Conservation (phyloP, 1,284 basidiomycete species). For the Sporisorium iseilematis-ciliati region DNA sequence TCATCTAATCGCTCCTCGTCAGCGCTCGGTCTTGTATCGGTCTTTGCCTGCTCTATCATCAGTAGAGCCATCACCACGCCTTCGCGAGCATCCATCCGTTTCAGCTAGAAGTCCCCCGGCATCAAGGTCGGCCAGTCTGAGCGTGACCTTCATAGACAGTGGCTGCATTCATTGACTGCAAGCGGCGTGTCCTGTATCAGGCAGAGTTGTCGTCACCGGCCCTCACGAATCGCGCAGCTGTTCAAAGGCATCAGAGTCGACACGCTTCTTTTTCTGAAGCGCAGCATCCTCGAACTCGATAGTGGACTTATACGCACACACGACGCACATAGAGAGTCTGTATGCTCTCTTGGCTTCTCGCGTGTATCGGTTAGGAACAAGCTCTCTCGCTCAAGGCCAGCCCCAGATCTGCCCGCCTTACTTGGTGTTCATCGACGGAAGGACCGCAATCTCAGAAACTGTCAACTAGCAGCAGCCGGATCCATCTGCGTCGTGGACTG, state of each 20-base stretch:
- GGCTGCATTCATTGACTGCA: background rate
- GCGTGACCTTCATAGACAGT: background rate
- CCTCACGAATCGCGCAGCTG: too few relatives aligned
- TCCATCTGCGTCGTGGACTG: background rate
- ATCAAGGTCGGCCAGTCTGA: background rate
- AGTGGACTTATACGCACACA: background rate
- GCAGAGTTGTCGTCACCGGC: background rate
- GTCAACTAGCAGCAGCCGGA: background rate
- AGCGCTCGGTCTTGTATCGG: background rate
- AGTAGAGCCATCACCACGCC: background rate
- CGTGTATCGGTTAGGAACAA: background rate
- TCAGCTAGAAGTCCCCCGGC: background rate
- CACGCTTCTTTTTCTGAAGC: too few relatives aligned
- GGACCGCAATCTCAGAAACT: background rate
- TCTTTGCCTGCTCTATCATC: conserved; percentile 1
- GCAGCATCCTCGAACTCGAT: background rate
- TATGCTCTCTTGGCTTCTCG: conserved; percentile 1
- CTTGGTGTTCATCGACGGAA: background rate
- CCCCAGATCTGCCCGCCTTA: background rate
- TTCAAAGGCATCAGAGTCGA: background rate
- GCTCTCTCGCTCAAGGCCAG: background rate
- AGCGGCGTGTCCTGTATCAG: background rate
- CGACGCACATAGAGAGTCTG: background rate
- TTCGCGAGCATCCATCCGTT: background rate
- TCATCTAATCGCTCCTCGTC: background rate